Base-by-base conservation (phyloP, 805 yeast species). In the Candida pini region DNA sequence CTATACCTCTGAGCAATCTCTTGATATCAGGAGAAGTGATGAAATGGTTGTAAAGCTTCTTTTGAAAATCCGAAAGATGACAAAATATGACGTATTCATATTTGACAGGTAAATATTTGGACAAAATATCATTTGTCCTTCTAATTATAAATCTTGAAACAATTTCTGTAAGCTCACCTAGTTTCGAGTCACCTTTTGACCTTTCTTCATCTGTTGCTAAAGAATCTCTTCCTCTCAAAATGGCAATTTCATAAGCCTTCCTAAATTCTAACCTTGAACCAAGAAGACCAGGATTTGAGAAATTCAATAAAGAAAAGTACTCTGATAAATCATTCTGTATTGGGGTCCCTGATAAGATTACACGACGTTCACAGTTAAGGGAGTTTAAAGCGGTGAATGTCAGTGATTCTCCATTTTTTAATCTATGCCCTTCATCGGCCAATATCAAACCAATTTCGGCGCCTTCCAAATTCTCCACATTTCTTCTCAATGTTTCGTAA, bases 81-180 rank as follows among this genome's bases (percentile, higher is more conserved):
- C 92, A 88, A 57, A 90, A 92, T n/a, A 92, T 83, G 16, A 92
- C 97, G 58, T 92, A 95, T 57, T 92, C 98, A 55, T 88, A 89
- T 58, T 92, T 92, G 43, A 94, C 86, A 0, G 98, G 98, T 40
- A 92, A 68, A 53, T 92, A 92, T 59, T 92, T 90, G 20, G 96
- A 81, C 36, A 92, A 66, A 48, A 92, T 85, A 58, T 92, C 98
- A 62, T 92, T 92, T 1, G 97, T 88, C 53, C 98, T 77, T 55
- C 98, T 73, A 40, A 92, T 92, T 55, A 92, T 92, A 56, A 90
- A 90, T 47, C 78, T 81, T 22, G 89, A 83, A 2, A 92, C 98
- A 30, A 88, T 54, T 20, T 67, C 73, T 0, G 90, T 78, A 31
- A 92, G 63, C 46, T 83, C 87, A 15, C 64, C 62, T 33, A 92